Conservation (phyloP, 768 basidiomycete species). For the Collybiopsis confluens region DNA sequence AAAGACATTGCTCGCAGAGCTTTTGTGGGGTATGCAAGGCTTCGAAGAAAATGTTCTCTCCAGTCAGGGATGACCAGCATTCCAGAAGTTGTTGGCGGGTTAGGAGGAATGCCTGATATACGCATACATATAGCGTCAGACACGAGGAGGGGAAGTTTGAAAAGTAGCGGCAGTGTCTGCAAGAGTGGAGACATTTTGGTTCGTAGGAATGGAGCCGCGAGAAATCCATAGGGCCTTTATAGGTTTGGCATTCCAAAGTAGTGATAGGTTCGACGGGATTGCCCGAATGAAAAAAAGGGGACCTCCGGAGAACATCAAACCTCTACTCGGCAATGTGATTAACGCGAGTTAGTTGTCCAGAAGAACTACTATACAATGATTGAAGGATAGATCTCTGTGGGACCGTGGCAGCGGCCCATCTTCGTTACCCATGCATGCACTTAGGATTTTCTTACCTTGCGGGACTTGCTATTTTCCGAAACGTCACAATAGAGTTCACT, state of each 20-base stretch:
- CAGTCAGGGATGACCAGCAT: conserved; percentile 25
- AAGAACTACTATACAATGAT: background rate
- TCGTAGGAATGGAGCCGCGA: background rate
- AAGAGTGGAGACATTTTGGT: background rate
- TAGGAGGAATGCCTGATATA: conserved; percentile 32
- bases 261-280: background rate
- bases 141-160: conserved; percentile 32
- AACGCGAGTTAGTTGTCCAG: background rate
- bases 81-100: conserved; percentile 19
- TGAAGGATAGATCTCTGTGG: background rate
- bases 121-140: conserved; percentile 32
- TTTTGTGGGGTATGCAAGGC: conserved; percentile 21
- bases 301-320: too few species aligned
- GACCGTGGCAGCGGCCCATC: background rate
- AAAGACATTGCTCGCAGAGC: conserved; percentile 28
- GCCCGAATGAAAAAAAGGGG: background rate
- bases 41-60: conserved; percentile 27
- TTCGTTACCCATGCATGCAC: background rate
- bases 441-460: background rate
- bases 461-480: background rate
- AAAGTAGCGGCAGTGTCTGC: conserved; percentile 8
- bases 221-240: background rate
- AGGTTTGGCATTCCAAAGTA: background rate
- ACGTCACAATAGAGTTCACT: background rate
- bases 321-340: background rate